Evolutionary conservation across 1,284 basidiomycete genomes (phyloP).

Genomic region (Moesziomyces sp.): DNA sequence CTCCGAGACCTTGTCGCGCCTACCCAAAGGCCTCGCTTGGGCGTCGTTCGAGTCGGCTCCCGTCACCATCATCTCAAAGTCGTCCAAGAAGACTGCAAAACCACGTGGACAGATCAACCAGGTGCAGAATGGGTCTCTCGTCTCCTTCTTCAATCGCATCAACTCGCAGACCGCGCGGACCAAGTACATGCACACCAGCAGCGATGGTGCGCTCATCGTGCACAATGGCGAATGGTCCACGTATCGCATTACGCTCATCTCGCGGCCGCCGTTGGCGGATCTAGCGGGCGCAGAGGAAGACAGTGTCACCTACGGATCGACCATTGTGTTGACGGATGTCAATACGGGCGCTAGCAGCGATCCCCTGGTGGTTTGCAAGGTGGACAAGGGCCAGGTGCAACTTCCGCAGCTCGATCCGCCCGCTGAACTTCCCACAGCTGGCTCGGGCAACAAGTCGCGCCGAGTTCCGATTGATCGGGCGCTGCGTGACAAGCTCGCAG

Average conservation of each 20-base stretch:
- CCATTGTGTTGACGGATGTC: slow-evolving; percentile 84
- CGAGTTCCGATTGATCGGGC: slow-evolving; percentile 32
- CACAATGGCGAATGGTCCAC: slow-evolving; percentile 89
- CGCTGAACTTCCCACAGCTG: slow-evolving; percentile 30
- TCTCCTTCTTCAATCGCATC: slow-evolving; percentile 94
- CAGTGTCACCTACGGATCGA: slow-evolving; percentile 85
- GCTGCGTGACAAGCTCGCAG: slow-evolving; percentile 41
- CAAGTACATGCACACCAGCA: slow-evolving; percentile 84
- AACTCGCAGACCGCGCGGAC: slow-evolving; percentile 96
- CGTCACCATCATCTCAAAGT: slow-evolving; percentile 94
- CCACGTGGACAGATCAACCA: slow-evolving; percentile 92
- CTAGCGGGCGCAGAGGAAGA: slow-evolving; percentile 50
- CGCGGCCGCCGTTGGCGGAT: slow-evolving; percentile 57
- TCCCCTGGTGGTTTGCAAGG: slow-evolving; percentile 88
- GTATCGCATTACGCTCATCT: slow-evolving; percentile 81
- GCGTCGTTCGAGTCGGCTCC: slow-evolving; percentile 89
- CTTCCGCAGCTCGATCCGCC: slow-evolving; percentile 48
- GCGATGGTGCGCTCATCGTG: slow-evolving; percentile 77
- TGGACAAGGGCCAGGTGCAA: slow-evolving; percentile 82
- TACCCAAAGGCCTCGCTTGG: slow-evolving; percentile 71
- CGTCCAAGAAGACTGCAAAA: slow-evolving; percentile 95
- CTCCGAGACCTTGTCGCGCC: slow-evolving; percentile 30
- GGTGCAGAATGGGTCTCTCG: slow-evolving; percentile 87
- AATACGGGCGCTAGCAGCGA: slow-evolving; percentile 84
- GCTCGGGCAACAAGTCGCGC: slow-evolving; percentile 35